Evolutionary conservation across 345 rosid species (phyloP), one percentile per base, ranked within the genome.

Genomic region (Linum tenue): DNA sequence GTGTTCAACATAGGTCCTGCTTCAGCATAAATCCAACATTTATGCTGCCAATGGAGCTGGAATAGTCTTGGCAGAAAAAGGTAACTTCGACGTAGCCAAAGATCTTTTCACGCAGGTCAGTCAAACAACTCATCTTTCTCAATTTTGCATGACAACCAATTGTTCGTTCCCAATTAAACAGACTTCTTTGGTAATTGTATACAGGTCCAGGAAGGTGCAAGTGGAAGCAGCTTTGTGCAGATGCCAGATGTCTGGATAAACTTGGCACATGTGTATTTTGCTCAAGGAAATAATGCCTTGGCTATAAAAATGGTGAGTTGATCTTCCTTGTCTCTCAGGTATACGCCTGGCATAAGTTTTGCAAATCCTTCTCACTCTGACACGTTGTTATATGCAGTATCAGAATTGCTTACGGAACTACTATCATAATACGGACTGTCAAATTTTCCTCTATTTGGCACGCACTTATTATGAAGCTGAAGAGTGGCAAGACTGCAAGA

Each of bases 401-500:
- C 96, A 94, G 76, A 94, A 94, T 80, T 90, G 97, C 85, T 73
- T 94, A 86, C 80, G 89, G 87, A 94, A 94, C 81, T 94, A 90
- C 76, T 86, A 80, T 70, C 56, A 81, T 73, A 86, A 85, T 76
- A 94, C 97, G 53, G 97, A 94, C 75, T 85, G 89, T 63, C 97
- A 90, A 73, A 84, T 86, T 77, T 95, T 85, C 80, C 95, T 94
- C 56, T 90, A 94, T 79, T 64, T 94, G 66, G 99, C 99, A 43
- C 92, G 97, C 65, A 94, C 95, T 53, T 88, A 90, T 80, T 90
- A 90, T 79, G 99, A 94, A 85, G 99, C 99, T 74, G 99, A 94
- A 78, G 95, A 94, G 69, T 94, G 99, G 99, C 99, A 90, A 84
- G 99, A 94, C 64, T 94, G 99, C 96, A 94, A 90, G 82, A 94